These are phyloP conservation scores for Oenanthe javanica DNA, from an alignment of 140 eudicot genomes.

Conservation along the genomic window DNA sequence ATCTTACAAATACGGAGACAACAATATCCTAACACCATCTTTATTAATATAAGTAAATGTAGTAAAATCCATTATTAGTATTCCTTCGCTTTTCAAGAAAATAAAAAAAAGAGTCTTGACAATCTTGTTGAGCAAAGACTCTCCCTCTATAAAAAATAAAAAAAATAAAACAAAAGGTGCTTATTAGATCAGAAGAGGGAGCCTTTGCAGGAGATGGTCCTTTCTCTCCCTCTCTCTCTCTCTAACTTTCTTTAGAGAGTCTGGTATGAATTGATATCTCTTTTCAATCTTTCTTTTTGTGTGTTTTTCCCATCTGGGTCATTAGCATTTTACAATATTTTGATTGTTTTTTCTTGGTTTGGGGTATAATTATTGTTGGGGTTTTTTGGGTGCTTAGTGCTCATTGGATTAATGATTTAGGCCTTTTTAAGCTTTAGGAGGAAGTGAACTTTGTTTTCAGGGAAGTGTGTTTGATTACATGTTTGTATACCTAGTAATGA, in stretches of 20 bases:
- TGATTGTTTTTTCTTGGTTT: neutral
- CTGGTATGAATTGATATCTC: constrained; percentile 6
- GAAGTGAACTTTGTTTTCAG: constrained; percentile 15
- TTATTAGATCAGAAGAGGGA: constrained; percentile 6
- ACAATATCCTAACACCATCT: neutral
- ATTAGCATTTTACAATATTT: neutral
- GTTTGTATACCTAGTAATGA: constrained; percentile 26
- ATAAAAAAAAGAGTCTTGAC: neutral
- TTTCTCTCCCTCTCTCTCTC: neutral
- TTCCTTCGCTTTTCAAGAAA: neutral
- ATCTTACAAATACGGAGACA: neutral
- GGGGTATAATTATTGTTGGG: neutral
- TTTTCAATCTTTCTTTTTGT: neutral
- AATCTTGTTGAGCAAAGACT: neutral
- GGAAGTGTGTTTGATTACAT: constrained; percentile 4
- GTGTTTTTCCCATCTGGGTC: neutral
- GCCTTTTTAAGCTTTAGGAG: constrained; percentile 6
- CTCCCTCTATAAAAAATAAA: neutral
- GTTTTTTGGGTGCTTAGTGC: neutral
- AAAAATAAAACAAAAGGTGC: neutral
- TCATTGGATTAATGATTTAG: constrained; percentile 8
- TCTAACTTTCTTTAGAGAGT: neutral
- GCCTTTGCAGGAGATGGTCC: constrained; percentile 13
- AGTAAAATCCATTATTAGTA: neutral
- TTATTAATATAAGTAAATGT: neutral